A percentile compares a stretch with the other conserved stretches of the same genome.
Conservation (phyloP, 1,284 basidiomycete genomes). For the Porogramme epimiltina region DNA sequence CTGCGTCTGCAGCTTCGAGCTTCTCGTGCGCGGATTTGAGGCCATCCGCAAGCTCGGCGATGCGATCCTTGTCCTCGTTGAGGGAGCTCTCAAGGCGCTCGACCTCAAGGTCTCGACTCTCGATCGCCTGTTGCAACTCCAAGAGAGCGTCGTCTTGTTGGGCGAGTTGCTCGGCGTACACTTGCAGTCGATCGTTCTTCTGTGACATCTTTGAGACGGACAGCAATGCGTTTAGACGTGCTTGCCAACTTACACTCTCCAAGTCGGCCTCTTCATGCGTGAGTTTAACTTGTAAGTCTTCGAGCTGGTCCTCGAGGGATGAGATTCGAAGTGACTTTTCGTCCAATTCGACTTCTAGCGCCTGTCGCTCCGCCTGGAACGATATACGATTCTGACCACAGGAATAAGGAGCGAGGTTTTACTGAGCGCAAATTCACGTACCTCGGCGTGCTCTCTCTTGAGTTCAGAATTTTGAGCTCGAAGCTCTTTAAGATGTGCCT, state of each 20-base stretch:
- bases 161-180: constrained; percentile 17
- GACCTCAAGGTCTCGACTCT: constrained; percentile 13
- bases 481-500: constrained; percentile 14
- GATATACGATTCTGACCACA: too few species aligned
- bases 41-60: not conserved
- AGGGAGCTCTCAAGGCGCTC: too few species aligned
- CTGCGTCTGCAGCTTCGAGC: too few species aligned
- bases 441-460: constrained; percentile 9
- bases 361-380: too few species aligned
- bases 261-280: constrained; percentile 12
- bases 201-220: too few species aligned
- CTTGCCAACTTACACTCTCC: constrained; percentile 14
- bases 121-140: constrained; percentile 18
- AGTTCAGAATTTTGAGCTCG: constrained; percentile 8
- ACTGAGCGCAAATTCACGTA: not conserved
- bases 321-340: constrained; percentile 19
- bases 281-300: constrained; percentile 18
- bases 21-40: not conserved
- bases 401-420: too few species aligned
- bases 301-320: constrained; percentile 17
- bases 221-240: too few species aligned
- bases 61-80: not conserved
- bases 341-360: constrained; percentile 1
- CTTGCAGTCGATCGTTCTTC: constrained; percentile 14
- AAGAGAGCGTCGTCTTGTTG: constrained; percentile 16